Evolutionary conservation across 106 monocot species (phyloP), one percentile per base, ranked within the genome.

Genomic region (Narthecium ossifragum): DNA sequence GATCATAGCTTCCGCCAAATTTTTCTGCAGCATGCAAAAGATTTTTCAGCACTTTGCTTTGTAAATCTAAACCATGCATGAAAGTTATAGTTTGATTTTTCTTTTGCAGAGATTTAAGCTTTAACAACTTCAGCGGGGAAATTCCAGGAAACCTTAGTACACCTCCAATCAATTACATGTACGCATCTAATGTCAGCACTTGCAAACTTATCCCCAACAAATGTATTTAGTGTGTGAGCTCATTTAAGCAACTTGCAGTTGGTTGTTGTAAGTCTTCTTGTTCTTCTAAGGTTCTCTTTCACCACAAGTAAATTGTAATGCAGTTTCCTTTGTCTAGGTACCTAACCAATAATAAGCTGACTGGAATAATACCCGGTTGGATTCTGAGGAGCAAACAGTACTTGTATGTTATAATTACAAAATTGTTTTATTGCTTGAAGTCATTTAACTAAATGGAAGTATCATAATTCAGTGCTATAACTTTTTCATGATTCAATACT

Each of bases 91-190:
- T n/a, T n/a, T n/a, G n/a, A n/a, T n/a, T n/a, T 80, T 14, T 54
- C 1, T 55, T 15, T 68, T 73, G 34, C 76, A 85, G 85, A 50
- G 85, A 85, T 37, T 48, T 85, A 46, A 85, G 80, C 41, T 85
- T 80, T 41, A 85, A 85, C 67, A 60, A 68, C 28, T 36, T 85
- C 32, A 73, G 61, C 1, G 85, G 85, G 26, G 49, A 0, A 47
- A 61, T 85, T 49, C 80, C 85, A 55, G 27, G 18, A n/a, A n/a
- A n/a, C n/a, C n/a, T n/a, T n/a, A n/a, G n/a, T n/a, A n/a, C n/a
- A n/a, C n/a, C 25, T 20, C 55, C 51, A 53, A 57, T 72, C 34
- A 26, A 73, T 60, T 76, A 60, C 53, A 72, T 79, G 84, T 85
- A 66, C 70, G 73, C 4, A 13, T 23, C 38, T 63, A 41, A 56